Evolutionary conservation across 2,329 filamentous ascomycete genomes (phyloP).

Genomic region (Geoglossum cookeanum): DNA sequence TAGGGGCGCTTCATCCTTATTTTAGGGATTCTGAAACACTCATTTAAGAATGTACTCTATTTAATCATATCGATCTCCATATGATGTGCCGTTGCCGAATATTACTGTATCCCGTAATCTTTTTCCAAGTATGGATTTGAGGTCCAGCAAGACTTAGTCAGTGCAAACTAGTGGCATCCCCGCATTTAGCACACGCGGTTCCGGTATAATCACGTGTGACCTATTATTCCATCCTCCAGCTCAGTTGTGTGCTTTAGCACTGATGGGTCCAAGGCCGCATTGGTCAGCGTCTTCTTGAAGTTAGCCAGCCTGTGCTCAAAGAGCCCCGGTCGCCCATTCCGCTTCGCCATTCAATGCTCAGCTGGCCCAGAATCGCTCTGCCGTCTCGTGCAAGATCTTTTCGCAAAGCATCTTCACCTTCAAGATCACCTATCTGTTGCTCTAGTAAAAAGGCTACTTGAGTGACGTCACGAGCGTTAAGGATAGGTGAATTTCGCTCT

Average conservation of each 20-base stretch:
- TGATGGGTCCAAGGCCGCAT: background rate
- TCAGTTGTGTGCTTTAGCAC: background rate
- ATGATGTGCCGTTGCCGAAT: background rate
- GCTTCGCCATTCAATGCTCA: conserved; percentile 75
- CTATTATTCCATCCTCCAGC: background rate
- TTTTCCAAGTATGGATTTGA: background rate
- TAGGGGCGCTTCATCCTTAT: background rate
- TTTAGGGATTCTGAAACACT: background rate
- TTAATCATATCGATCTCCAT: background rate
- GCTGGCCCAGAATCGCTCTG: conserved; percentile 23
- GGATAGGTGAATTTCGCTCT: conserved; percentile 23
- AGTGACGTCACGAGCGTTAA: conserved; percentile 42
- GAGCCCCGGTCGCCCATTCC: conserved; percentile 80
- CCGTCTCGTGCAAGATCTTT: conserved; percentile 16
- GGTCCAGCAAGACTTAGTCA: background rate
- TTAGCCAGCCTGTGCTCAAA: conserved; percentile 66
- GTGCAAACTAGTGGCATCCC: background rate
- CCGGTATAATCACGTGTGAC: background rate
- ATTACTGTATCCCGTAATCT: background rate
- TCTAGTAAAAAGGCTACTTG: conserved; percentile 45
- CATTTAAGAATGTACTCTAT: background rate
- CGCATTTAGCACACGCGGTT: background rate
- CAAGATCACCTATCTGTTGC: conserved; percentile 3
- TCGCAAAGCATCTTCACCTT: conserved; percentile 22
- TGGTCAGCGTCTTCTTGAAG: conserved; percentile 3